Base-by-base conservation (phyloP, 2,329 filamentous ascomycete species). In the Fusarium stilboides region DNA sequence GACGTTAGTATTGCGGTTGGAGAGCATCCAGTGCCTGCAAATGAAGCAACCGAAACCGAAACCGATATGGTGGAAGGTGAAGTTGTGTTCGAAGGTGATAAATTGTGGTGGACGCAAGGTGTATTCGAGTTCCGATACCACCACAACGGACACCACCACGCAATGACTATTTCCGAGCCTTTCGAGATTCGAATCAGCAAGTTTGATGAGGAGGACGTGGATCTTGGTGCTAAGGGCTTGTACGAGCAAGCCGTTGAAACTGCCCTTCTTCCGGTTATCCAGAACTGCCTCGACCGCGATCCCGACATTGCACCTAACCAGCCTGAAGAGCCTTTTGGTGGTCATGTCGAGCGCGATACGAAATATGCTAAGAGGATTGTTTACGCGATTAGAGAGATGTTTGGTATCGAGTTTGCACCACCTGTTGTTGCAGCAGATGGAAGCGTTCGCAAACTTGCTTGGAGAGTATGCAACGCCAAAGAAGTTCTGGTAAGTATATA, bases 121-220 rank as follows among this genome's bases (percentile, higher is more conserved):
- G 92, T 97, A 5, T 99, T 97, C 76, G 96, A 99, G 77, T 97
- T 99, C 83, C 90, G 96, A 40, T 98, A 98, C 81, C 96, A 99
- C 80, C 96, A 99, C 80, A 91, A 93, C 72, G 94, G 94, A 57
- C 92, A 92, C 74, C 94, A 99, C 81, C 93, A 92, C 71, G 94
- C 97, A 76, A 96, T 99, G 92, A 89, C 94, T 19, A 92, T 98
- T 64, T 98, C 94, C 7, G 88, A 94, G 71, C 94, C 96, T 0
- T 99, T 99, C 74, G 95, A 98, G 79, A 91, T 98, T 58, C 89
- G 90, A 45, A 94, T 98, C 68, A 85, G 87, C 33, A 91, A 90
- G 43, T 97, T 97, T 74, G 92, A 94, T 68, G 87, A 90, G 34
- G 92, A 94, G 52, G 91, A 94, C 13, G 85, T 90, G 5, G 86